Evolutionary conservation across 1,284 basidiomycete genomes (phyloP), one percentile per base, ranked within the genome.

Genomic region (Microbotryum scabiosae): DNA sequence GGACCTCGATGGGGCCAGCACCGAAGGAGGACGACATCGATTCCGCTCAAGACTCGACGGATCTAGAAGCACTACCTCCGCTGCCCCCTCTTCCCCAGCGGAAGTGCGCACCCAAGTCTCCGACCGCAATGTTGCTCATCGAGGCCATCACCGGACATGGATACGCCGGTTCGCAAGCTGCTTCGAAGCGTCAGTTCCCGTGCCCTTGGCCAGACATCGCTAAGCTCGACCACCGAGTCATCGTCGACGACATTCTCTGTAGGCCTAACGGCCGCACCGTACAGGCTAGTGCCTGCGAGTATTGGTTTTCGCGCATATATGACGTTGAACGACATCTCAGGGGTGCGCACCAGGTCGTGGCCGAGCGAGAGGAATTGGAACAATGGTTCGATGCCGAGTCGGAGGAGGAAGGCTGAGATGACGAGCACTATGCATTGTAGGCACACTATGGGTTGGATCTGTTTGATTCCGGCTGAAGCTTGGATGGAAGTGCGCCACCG

Each of bases 301-400:
- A 51, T 28, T 55, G 56, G 60, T 68, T 66, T 52, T 59, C 60
- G 46, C 53, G 64, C 25, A 49, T 61, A 4, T 68, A 68, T 44
- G 67, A 68, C 32, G 60, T 68, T 26, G 64, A 68, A 44, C 28
- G 67, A 21, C 67, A 68, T 43, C 23, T 68, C 10, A 51, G 50
- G 50, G 53, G 57, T 25, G 28, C 26, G 44, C 67, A 68, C 41
- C 47, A 59, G 10, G 46, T 64, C 21, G 62, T 56, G 49, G 57
- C 62, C 30, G 25, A 56, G 25, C 52, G 60, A 36, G 28, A 51
- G 28, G 51, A 47, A 45, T 49, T 68, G 21, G 53, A 51, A 18
- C 53, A 28, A 30, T 68, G 62, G 64, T 61, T 58, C 51, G 26
- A 52, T 49, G 14, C 21, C 20, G 47, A 21, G 12, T 23, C n/a